Base-by-base conservation (phyloP, 2,329 filamentous ascomycete genomes). In the Trichoderma oligosporum region DNA sequence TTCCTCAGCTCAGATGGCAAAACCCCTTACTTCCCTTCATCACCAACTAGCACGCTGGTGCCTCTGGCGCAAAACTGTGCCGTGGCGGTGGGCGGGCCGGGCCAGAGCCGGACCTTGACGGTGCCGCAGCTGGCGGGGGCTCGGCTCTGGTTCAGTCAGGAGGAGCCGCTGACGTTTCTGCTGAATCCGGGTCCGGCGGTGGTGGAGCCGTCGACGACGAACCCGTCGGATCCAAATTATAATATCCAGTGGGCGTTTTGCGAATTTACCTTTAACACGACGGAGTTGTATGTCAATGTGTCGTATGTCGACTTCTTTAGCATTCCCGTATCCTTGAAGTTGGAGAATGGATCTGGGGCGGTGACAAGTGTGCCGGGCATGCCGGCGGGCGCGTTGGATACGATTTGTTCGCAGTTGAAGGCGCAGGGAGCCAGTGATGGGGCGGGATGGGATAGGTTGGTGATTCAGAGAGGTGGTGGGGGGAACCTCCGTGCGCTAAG, bases 301-400 rank as follows among this genome's bases (percentile, higher is more conserved):
- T 83, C 79, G 61, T 86, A 87, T 68, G 89, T 92, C 53, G 88
- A 92, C 74, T 92, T 92, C 71, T 81, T 91, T 60, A 75, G 76
- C 63, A 68, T 87, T 63, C 85, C 86, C n/a, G 78, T 87, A 51
- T 78, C 81, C 1, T 76, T 86, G 61, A 68, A 71, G 59, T 77
- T 86, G 44, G 71, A 71, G 55, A 80, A 77, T 60, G 74, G 73
- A 18, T 68, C 70, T 42, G 81, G 79, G 42, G 61, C 63, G 9
- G 66, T 73, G 16, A 76, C 77, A 61, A 71, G 66, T 14, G 81
- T 83, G 8, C 67, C 70, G n/a, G 82, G 82, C 22, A 69, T 83
- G 60, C 75, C 76, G 2, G 52, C 69, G 33, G 70, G 74, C 57
- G 81, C 77, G 7, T 72, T 83, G 38, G 68, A 74, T 46, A 67